Base-by-base conservation (phyloP, 1,284 basidiomycete genomes). In the Leccinum fallax region DNA sequence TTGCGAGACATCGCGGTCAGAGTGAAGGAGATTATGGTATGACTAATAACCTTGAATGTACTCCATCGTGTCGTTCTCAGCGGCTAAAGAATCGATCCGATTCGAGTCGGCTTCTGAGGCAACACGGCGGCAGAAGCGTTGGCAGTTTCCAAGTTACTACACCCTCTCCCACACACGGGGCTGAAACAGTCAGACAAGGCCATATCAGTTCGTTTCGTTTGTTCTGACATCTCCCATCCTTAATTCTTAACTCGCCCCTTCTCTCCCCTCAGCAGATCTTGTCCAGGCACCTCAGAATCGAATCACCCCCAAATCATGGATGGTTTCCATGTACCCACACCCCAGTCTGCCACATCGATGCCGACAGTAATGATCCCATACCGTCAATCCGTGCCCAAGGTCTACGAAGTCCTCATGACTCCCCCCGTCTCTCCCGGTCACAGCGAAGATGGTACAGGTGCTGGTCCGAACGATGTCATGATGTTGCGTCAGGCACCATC, bases 401-500 rank as follows among this genome's bases (percentile, higher is more conserved):
- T 66, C 38, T 75, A 72, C 46, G 78, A 83, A 61, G 79, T 80
- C 28, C 85, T 81, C 24, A 79, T 85, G 65, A 87, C 85, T 1
- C 85, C 85, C n/a, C 85, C 85, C 9, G 74, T 85, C 62, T 87
- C 85, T 52, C 85, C 85, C 5, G 74, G 74, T n/a, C 76, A 77
- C 51, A 80, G 76, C 60, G 78, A 75, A 59, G 66, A 73, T 53
- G 72, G 68, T 40, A 68, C 70, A 55, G 73, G 59, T 56, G 10
- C 60, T 56, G 10, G 71, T 7, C 71, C 75, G 61, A 55, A 55
- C 9, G 43, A 43, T 32, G 46, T 67, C 32, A 74, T 78, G 59
- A 62, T 74, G 54, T 67, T 76, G 16, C 74, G 74, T 53, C 69
- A 71, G 30, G 75, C 74, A 59, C 70, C 62, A 40, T 43, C 67